These are phyloP conservation scores for Brasenia schreberi DNA, from an alignment of 164 flowering plant species.

Conservation along the genomic window DNA sequence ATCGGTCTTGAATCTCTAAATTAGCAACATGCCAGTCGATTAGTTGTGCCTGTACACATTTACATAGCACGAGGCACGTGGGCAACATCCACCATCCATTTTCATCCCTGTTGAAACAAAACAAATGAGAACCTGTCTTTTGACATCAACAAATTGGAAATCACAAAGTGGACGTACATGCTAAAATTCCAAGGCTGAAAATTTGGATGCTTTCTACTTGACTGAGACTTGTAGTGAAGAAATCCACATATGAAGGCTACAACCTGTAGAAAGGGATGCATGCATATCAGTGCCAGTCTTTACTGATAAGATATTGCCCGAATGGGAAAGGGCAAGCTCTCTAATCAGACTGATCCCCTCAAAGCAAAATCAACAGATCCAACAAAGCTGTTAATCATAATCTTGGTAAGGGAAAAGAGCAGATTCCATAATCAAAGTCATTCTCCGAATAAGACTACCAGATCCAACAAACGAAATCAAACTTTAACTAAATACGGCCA, in stretches of 20 bases:
- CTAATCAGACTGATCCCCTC: too few relatives aligned
- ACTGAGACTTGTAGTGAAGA: slow-evolving; percentile 44
- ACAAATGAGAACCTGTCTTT: not conserved
- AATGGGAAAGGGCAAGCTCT: too few relatives aligned
- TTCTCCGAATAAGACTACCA: too few relatives aligned
- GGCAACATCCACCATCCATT: slow-evolving; percentile 99
- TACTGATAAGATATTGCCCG: too few relatives aligned
- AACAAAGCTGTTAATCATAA: too few relatives aligned
- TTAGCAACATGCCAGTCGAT: slow-evolving; percentile 93
- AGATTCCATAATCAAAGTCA: too few relatives aligned
- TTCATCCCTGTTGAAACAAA: slow-evolving; percentile 62
- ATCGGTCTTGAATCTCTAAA: slow-evolving; percentile 96
- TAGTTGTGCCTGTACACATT: slow-evolving; percentile 77
- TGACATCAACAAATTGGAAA: slow-evolving; percentile 1
- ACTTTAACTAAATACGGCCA: too few relatives aligned
- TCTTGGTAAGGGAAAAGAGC: too few relatives aligned
- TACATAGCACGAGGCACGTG: slow-evolving; percentile 71
- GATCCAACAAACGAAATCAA: too few relatives aligned
- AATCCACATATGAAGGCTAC: slow-evolving; percentile 81
- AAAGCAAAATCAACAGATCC: too few relatives aligned
- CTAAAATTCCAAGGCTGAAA: slow-evolving; percentile 71
- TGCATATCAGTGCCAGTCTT: not conserved
- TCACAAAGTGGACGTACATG: slow-evolving; percentile 36
- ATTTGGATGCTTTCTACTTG: slow-evolving; percentile 31
- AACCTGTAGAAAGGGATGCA: slow-evolving; percentile 26